Conservation (phyloP, 768 basidiomycete genomes). For the Vararia minispora region DNA sequence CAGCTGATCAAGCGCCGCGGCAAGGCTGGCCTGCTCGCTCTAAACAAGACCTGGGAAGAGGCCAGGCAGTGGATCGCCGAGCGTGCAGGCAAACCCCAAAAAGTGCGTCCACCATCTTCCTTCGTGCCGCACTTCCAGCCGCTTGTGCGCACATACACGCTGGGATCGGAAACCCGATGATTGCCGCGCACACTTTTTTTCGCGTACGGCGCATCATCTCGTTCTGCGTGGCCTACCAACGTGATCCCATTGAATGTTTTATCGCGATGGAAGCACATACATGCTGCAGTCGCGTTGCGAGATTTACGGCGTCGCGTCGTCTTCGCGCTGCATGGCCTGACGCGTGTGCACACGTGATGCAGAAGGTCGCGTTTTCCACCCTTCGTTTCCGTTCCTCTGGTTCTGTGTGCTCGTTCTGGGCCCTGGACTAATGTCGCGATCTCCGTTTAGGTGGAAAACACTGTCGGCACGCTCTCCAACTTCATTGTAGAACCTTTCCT, state of each 20-base stretch:
- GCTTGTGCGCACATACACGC: background rate
- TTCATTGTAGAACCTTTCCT: conserved; percentile 99
- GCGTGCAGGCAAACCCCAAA: conserved; percentile 86
- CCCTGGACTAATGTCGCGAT: background rate
- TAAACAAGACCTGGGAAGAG: conserved; percentile 90
- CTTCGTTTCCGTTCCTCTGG: background rate
- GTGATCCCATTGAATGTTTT: no score
- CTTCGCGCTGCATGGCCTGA: background rate
- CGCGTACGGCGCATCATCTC: no score
- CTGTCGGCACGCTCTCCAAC: conserved; percentile 90
- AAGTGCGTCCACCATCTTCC: conserved; percentile 45
- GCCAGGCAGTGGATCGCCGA: conserved; percentile 81
- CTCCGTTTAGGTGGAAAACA: conserved; percentile 66
- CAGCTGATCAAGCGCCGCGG: conserved; percentile 99
- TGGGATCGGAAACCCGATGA: no score
- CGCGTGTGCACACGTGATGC: conserved; percentile 15
- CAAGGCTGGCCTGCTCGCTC: conserved; percentile 88
- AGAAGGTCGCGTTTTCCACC: no score
- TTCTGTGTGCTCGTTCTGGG: background rate
- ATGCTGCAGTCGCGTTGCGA: conserved; percentile 1
- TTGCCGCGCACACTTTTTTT: no score
- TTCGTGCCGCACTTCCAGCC: no score
- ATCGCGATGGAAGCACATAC: conserved; percentile 3
- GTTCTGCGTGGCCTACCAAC: no score
- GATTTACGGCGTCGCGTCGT: background rate